Evolutionary conservation across 2,329 filamentous ascomycete genomes (phyloP).

Genomic region (Knufia petricola): DNA sequence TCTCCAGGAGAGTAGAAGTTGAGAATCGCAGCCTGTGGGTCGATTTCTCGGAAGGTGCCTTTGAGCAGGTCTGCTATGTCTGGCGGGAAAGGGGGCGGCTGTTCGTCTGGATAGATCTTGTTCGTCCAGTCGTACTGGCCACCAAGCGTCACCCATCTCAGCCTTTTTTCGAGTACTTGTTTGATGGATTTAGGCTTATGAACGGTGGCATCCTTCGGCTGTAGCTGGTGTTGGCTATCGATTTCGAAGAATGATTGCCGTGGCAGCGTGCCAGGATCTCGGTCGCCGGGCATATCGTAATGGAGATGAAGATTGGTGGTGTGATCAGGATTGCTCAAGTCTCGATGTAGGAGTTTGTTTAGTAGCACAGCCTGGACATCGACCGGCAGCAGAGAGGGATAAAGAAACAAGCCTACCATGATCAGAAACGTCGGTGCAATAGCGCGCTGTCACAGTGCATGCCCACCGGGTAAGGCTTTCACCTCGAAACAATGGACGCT

Average conservation of each 20-base stretch:
- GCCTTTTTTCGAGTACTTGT: slow-evolving; percentile 64
- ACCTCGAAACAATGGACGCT: slow-evolving; percentile 45
- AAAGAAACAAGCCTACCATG: slow-evolving; percentile 62
- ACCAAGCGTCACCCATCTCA: slow-evolving; percentile 90
- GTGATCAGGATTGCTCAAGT: slow-evolving; percentile 63
- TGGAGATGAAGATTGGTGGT: slow-evolving; percentile 86
- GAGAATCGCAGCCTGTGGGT: slow-evolving; percentile 80
- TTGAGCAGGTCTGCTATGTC: slow-evolving; percentile 63
- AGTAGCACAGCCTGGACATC: slow-evolving; percentile 61
- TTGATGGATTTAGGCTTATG: slow-evolving; percentile 64
- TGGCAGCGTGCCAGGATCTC: not conserved
- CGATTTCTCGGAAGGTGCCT: slow-evolving; percentile 63
- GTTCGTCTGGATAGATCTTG: slow-evolving; percentile 64
- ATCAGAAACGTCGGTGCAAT: slow-evolving; percentile 11
- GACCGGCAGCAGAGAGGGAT: slow-evolving; percentile 64
- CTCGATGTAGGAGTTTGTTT: slow-evolving; percentile 63
- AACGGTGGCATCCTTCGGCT: slow-evolving; percentile 60
- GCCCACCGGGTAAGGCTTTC: slow-evolving; percentile 57
- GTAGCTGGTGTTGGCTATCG: slow-evolving; percentile 26
- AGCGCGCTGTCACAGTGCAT: slow-evolving; percentile 10
- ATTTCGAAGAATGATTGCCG: slow-evolving; percentile 47
- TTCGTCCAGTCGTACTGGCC: slow-evolving; percentile 95
- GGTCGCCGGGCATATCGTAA: slow-evolving; percentile 49
- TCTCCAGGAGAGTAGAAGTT: slow-evolving; percentile 89
- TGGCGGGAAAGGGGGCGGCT: slow-evolving; percentile 60